phyloP scores from a whole-genome alignment of 1,284 basidiomycete genomes.

The Fistulinella cinereoalba region DNA sequence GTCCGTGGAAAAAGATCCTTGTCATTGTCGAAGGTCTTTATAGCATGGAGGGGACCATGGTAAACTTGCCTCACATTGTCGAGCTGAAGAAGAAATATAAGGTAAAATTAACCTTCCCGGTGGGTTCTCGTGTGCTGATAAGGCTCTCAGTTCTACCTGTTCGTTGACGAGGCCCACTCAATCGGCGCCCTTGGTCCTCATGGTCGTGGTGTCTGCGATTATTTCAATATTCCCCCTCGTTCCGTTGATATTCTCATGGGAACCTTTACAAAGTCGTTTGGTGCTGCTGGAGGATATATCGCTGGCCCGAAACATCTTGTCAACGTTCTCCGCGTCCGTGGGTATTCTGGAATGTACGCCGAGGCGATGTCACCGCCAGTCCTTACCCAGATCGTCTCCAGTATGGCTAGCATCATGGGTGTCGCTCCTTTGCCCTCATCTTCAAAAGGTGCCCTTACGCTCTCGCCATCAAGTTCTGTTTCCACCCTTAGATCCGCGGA shows the following conservation, averaged over 20 bases:
- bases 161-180: conserved; percentile 97
- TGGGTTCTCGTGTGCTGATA: conserved; percentile 9
- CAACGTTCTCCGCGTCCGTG: conserved; percentile 77
- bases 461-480: conserved; percentile 34
- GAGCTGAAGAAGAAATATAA: conserved; percentile 96
- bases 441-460: conserved; percentile 14
- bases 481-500: conserved; percentile 30
- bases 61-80: conserved; percentile 81
- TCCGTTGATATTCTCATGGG: conserved; percentile 96
- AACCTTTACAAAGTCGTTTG: conserved; percentile 99
- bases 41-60: conserved; percentile 96
- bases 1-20: conserved; percentile 99
- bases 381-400: conserved; percentile 86
- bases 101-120: conserved; percentile 43
- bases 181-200: conserved; percentile 93
- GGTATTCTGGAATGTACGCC: conserved; percentile 85
- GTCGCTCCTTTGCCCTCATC: conserved; percentile 56
- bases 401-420: conserved; percentile 97
- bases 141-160: conserved; percentile 83
- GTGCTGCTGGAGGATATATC: conserved; percentile 95
- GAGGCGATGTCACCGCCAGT: conserved; percentile 93
- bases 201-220: conserved; percentile 94
- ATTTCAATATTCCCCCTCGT: conserved; percentile 84
- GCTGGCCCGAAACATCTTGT: conserved; percentile 81
- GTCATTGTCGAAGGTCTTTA: conserved; percentile 95